Conservation (phyloP, 2,329 filamentous ascomycete species). For the Septoria linicola region DNA sequence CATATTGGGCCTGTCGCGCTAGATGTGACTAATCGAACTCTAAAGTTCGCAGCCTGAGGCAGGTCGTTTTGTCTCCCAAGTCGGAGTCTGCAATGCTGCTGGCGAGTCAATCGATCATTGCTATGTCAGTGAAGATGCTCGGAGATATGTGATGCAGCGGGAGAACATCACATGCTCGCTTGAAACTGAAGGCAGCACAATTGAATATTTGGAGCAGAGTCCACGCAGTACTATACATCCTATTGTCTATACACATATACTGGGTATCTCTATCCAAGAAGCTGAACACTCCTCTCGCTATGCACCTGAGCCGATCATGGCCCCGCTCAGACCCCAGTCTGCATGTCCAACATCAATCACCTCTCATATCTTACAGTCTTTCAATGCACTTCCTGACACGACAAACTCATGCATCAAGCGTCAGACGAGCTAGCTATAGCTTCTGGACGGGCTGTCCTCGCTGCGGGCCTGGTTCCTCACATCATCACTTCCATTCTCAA, state of each 20-base stretch:
- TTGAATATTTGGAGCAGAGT: too few species aligned
- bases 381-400: too few species aligned
- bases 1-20: not conserved
- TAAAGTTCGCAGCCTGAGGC: too few species aligned
- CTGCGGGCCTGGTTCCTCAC: slow-evolving; percentile 3
- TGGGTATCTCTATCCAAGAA: not conserved
- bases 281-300: slow-evolving; percentile 3
- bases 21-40: too few species aligned
- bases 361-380: not conserved
- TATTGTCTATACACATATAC: not conserved
- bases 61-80: too few species aligned
- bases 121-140: not conserved
- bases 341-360: slow-evolving; percentile 3
- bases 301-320: not conserved
- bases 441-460: not conserved
- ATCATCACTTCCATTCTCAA: slow-evolving; percentile 1
- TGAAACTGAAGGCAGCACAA: too few species aligned
- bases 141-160: too few species aligned
- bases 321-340: slow-evolving; percentile 9
- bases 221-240: not conserved
- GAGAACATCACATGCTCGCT: too few species aligned
- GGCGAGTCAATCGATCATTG: too few species aligned
- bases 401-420: too few species aligned
- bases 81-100: too few species aligned
- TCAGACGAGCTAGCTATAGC: not conserved